phyloP scores from a whole-genome alignment of 129 eudicot species.

The Ambrosia artemisiifolia region DNA sequence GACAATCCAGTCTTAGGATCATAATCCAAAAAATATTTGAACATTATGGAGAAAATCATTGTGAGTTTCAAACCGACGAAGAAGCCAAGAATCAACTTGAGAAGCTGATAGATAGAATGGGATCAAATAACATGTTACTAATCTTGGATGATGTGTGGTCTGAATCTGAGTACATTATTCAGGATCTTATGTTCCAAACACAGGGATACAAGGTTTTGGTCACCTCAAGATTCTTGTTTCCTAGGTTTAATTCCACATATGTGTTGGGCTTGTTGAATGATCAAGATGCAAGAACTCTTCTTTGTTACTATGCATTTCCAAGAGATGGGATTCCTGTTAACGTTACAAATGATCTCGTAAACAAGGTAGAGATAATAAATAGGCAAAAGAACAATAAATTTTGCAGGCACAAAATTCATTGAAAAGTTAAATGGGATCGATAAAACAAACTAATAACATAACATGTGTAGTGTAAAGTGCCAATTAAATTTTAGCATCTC shows the following conservation, averaged over 20 bases:
- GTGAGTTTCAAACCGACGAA: conserved; percentile 34
- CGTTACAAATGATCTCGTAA: conserved; percentile 28
- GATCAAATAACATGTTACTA: conserved; percentile 28
- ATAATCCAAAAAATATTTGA: conserved; percentile 28
- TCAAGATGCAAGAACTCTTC: conserved; percentile 29
- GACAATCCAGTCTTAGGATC: conserved; percentile 20
- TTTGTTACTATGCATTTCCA: conserved; percentile 29
- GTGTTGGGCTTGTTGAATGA: conserved; percentile 21
- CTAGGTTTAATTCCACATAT: conserved; percentile 31
- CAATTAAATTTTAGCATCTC: too few relatives aligned
- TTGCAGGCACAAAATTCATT: too few relatives aligned
- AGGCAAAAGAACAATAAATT: too few relatives aligned
- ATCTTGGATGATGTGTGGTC: conserved; percentile 50
- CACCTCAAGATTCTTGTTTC: conserved; percentile 35
- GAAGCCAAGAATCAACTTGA: conserved; percentile 38
- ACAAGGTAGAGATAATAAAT: conserved; percentile 22
- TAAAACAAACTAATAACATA: too few relatives aligned
- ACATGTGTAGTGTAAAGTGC: too few relatives aligned
- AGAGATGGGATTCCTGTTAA: not conserved
- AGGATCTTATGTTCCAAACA: conserved; percentile 19
- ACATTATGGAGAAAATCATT: conserved; percentile 11
- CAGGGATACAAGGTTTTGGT: conserved; percentile 33
- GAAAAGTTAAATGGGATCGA: too few relatives aligned
- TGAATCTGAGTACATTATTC: conserved; percentile 32
- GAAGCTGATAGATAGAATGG: conserved; percentile 19